A percentile compares a stretch with the other conserved stretches of the same genome.
These are phyloP conservation scores for Tolypocladium amazonense DNA, from an alignment of 2,329 filamentous ascomycete genomes.

Conservation along the genomic window DNA sequence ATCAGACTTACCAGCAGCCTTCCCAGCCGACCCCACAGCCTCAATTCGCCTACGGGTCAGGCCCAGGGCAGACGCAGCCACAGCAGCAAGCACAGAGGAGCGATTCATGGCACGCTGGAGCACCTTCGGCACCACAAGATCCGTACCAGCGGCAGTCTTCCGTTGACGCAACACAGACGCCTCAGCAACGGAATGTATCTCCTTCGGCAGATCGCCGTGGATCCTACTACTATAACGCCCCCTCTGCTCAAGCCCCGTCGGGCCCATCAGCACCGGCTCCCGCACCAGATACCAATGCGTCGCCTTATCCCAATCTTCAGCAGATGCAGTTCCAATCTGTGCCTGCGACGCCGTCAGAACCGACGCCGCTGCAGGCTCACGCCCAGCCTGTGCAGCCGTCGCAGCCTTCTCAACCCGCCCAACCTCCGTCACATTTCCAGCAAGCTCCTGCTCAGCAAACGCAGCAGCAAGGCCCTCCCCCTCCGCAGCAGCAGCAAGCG, in stretches of 20 bases:
- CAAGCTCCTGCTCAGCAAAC: slow-evolving; percentile 11
- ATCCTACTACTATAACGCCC: slow-evolving; percentile 46
- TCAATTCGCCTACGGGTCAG: slow-evolving; percentile 33
- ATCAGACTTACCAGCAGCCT: slow-evolving; percentile 15
- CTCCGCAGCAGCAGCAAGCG: slow-evolving; percentile 15
- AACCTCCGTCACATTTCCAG: slow-evolving; percentile 3
- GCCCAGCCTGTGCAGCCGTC: slow-evolving; percentile 14
- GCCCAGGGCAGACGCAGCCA: slow-evolving; percentile 32
- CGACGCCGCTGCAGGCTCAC: slow-evolving; percentile 18
- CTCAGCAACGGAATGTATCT: slow-evolving; percentile 16
- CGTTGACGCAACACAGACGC: slow-evolving; percentile 15
- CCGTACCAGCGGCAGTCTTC: slow-evolving; percentile 15
- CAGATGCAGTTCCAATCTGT: slow-evolving; percentile 35
- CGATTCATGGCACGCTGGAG: slow-evolving; percentile 39
- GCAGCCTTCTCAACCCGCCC: slow-evolving; percentile 20
- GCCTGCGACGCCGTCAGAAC: slow-evolving; percentile 22
- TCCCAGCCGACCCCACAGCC: slow-evolving; percentile 23
- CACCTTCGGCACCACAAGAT: slow-evolving; percentile 24
- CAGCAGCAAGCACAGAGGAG: slow-evolving; percentile 36
- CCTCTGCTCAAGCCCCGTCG: slow-evolving; percentile 20
- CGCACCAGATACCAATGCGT: slow-evolving; percentile 30
- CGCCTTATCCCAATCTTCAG: slow-evolving; percentile 42
- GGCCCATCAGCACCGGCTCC: slow-evolving; percentile 26
- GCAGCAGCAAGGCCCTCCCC: slow-evolving; percentile 17
- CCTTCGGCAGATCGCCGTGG: slow-evolving; percentile 38